phyloP scores from a whole-genome alignment of 192 early-diverging fungal genomes.

The Podochytrium sp. region DNA sequence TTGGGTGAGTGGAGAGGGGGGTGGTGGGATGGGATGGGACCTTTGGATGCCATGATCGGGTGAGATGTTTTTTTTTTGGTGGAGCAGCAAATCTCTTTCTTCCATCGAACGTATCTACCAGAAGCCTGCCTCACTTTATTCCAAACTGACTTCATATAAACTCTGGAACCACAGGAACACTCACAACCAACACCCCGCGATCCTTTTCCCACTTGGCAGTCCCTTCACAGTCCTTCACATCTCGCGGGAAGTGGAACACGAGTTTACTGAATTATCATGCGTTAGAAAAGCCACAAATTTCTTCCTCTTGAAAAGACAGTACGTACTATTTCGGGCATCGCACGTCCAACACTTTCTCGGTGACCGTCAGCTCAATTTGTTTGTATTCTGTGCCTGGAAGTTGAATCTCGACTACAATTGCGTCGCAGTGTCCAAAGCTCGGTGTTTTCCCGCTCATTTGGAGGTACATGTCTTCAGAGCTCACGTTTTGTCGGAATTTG shows the following conservation, averaged over 20 bases:
- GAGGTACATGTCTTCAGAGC: slow-evolving; percentile 32
- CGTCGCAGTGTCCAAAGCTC: slow-evolving; percentile 13
- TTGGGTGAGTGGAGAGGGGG: neutral
- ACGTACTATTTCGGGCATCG: slow-evolving; percentile 32
- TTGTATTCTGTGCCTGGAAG: slow-evolving; percentile 19
- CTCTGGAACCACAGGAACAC: slow-evolving; percentile 1
- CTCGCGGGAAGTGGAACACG: slow-evolving; percentile 10
- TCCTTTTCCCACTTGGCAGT: slow-evolving; percentile 20
- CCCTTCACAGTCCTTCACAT: slow-evolving; percentile 6
- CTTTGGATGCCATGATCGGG: neutral
- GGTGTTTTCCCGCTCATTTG: slow-evolving; percentile 30
- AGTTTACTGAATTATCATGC: slow-evolving; percentile 14
- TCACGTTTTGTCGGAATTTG: slow-evolving; percentile 30
- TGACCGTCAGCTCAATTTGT: slow-evolving; percentile 23
- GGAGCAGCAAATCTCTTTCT: neutral
- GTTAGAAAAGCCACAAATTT: neutral
- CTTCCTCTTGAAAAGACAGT: neutral
- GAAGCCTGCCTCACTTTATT: neutral
- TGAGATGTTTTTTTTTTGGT: neutral
- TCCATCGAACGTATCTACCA: neutral
- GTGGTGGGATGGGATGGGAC: neutral
- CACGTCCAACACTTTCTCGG: slow-evolving; percentile 12
- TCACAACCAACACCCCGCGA: slow-evolving; percentile 2
- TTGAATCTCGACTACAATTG: slow-evolving; percentile 16
- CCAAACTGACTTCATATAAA: neutral